phyloP scores from a whole-genome alignment of 129 eudicot species.

The Mikania micrantha region DNA sequence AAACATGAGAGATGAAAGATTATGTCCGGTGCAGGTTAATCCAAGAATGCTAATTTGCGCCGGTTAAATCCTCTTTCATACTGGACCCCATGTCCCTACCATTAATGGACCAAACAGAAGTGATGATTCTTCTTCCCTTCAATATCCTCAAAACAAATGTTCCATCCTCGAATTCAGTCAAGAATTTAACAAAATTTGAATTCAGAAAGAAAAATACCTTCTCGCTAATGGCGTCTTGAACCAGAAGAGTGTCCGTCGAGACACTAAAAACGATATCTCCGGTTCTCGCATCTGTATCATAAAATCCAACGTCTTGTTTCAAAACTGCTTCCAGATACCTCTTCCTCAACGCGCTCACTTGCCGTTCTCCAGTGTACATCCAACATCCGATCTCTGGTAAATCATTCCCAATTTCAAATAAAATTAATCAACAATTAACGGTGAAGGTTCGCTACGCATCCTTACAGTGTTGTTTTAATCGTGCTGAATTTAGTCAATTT shows the following conservation, averaged over 20 bases:
- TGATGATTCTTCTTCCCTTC: slow-evolving; percentile 13
- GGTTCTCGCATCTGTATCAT: slow-evolving; percentile 94
- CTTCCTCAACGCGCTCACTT: slow-evolving; percentile 83
- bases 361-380: slow-evolving; percentile 98
- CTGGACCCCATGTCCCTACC: slow-evolving; percentile 22
- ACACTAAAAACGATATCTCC: slow-evolving; percentile 97
- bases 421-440: neutral
- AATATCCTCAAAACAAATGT: slow-evolving; percentile 10
- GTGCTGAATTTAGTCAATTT: too few species aligned
- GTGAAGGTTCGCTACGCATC: neutral
- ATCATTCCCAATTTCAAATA: neutral
- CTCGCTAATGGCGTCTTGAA: slow-evolving; percentile 99
- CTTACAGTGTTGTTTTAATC: neutral
- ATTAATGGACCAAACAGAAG: slow-evolving; percentile 19
- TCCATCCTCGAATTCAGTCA: slow-evolving; percentile 14
- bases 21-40: slow-evolving; percentile 11
- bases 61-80: neutral
- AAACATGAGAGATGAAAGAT: neutral
- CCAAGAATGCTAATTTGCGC: slow-evolving; percentile 19
- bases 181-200: neutral
- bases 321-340: slow-evolving; percentile 84
- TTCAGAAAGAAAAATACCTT: slow-evolving; percentile 45
- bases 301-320: slow-evolving; percentile 95
- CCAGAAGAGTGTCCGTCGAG: slow-evolving; percentile 96
- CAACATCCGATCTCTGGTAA: slow-evolving; percentile 84